phyloP scores from a whole-genome alignment of 1,284 basidiomycete genomes.

The Ustilago shanxiensis region DNA sequence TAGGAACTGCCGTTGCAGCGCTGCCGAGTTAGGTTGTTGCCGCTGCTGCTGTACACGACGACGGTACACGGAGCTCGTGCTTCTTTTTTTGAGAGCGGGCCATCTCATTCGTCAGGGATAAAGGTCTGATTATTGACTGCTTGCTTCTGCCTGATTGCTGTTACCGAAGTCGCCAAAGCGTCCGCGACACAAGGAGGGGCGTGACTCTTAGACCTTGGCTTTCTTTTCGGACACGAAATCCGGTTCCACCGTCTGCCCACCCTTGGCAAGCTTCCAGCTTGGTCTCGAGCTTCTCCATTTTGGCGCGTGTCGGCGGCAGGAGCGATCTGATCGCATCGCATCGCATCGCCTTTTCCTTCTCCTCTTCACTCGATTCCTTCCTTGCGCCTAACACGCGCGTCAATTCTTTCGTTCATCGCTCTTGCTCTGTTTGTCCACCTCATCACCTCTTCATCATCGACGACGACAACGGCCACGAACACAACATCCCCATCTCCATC shows the following conservation, averaged over 20 bases:
- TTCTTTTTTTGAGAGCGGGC: no score
- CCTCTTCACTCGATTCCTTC: not conserved
- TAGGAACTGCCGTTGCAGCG: no score
- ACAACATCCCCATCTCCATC: no score
- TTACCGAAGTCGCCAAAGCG: constrained; percentile 3
- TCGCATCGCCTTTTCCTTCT: not conserved
- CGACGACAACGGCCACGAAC: no score
- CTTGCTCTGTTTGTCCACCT: no score
- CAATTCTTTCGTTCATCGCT: constrained; percentile 1
- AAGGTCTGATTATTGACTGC: no score
- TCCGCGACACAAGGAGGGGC: not conserved
- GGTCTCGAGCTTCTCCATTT: no score
- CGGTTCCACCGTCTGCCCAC: constrained; percentile 11
- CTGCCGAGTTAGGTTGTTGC: no score
- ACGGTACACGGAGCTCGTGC: no score
- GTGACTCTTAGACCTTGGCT: not conserved
- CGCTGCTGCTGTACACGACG: no score
- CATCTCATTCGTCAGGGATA: not conserved
- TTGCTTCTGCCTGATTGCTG: not conserved
- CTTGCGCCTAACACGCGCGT: not conserved
- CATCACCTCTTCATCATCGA: constrained; percentile 5
- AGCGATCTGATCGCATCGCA: constrained; percentile 17
- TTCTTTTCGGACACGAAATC: constrained; percentile 12
- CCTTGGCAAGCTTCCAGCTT: no score
- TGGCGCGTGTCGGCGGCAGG: constrained; percentile 10